Base-by-base conservation (phyloP, 148 eudicot genomes). In the Pharnaceum exiguum region DNA sequence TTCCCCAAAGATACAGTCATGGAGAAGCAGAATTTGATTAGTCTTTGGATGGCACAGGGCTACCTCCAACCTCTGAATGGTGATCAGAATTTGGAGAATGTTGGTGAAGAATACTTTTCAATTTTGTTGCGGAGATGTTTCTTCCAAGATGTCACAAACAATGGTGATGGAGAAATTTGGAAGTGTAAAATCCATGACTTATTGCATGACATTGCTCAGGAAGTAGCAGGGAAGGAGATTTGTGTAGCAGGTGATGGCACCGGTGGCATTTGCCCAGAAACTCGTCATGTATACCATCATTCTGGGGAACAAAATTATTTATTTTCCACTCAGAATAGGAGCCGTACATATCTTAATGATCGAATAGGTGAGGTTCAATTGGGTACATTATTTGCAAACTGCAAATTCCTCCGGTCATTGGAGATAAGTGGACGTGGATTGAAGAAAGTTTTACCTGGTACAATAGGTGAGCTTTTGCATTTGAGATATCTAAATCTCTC, bases 401-500 rank as follows among this genome's bases (percentile, higher is more conserved):
- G 26, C 10, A 39, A 1, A 25, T 27, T 52, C 44, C 19, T 71
- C 1, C 27, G 60, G 7, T 59, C 29, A 15, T 37, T 71, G 26
- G 42, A 51, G 10, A 44, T 71, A 17, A 1, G 25, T 3, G 0
- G 1, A 0, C 3, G 5, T 5, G 4, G 17, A 0, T n/a, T n/a
- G n/a, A n/a, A 46, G 5, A 4, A 1, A 2, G 1, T 23, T 0
- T 43, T 63, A n/a, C 69, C 75, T 0, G 7, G 19, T 3, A 9
- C 59, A 5, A 51, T 71, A 1, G 60, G 69, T 27, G 30, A 39
- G 1, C 18, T 71, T 15, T 10, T 50, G 19, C 68, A 71, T 48
- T 51, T 71, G 9, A 33, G 65, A 49, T 47, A 57, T 44, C 23
- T 70, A 17, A 40, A 50, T 29, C 46, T 70, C 5, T 10, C 36